Conservation (phyloP, 1,139 yeast species). For the Citeromyces hawaiiensis region DNA sequence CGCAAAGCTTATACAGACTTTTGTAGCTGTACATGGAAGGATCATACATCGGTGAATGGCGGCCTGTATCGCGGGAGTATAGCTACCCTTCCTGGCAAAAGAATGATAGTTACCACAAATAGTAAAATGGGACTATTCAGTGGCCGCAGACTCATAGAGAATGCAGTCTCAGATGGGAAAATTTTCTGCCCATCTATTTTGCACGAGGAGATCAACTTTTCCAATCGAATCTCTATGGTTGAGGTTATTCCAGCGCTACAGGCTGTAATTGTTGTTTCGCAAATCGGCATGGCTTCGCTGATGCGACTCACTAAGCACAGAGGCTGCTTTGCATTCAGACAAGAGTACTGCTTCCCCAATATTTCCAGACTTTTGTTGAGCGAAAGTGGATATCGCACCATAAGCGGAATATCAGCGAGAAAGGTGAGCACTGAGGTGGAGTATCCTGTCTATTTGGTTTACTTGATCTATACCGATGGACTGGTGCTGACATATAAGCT, state of each 20-base stretch:
- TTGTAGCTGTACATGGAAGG: conserved; percentile 7
- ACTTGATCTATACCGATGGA: conserved; percentile 12
- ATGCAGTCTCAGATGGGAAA: conserved; percentile 30
- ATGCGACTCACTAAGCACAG: conserved; percentile 42
- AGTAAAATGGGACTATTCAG: conserved; percentile 32
- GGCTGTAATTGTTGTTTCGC: conserved; percentile 40
- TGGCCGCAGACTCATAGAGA: conserved; percentile 34
- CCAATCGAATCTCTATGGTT: conserved; percentile 41
- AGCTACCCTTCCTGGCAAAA: conserved; percentile 10
- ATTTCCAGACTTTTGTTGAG: conserved; percentile 12
- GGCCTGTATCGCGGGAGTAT: conserved; percentile 13
- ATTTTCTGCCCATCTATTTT: conserved; percentile 23
- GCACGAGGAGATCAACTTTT: conserved; percentile 23
- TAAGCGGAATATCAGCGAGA: conserved; percentile 12
- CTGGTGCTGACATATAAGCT: conserved; percentile 11
- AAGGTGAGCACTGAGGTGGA: conserved; percentile 3
- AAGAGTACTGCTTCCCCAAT: conserved; percentile 42
- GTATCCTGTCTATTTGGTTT: conserved; percentile 7
- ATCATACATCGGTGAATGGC: conserved; percentile 10
- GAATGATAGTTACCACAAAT: conserved; percentile 31
- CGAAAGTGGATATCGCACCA: conserved; percentile 10
- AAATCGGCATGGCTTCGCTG: conserved; percentile 43
- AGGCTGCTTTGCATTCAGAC: conserved; percentile 47
- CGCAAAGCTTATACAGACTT: conserved; percentile 13
- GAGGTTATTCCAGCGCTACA: conserved; percentile 38